Evolutionary conservation across 345 rosid species (phyloP).

Genomic region (Adansonia digitata): DNA sequence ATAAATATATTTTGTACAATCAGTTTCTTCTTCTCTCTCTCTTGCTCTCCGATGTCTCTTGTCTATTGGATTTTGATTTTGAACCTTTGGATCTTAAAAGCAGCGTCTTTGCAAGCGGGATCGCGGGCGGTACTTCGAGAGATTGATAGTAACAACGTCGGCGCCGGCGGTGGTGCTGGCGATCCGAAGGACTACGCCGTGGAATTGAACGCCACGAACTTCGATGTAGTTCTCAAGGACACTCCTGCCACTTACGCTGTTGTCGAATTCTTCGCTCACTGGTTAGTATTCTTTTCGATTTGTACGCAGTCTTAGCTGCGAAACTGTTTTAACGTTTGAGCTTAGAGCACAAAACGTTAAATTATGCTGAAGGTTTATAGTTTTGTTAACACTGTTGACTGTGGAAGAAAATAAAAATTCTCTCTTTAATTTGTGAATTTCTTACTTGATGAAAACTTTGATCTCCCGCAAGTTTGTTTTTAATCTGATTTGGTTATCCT

Average conservation of each 20-base stretch:
- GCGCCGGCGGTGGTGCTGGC: constrained; percentile 14
- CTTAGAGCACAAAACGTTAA: not conserved
- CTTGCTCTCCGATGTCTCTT: constrained; percentile 43
- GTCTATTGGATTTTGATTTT: constrained; percentile 30
- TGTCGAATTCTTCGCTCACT: constrained; percentile 88
- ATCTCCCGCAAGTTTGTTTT: not conserved
- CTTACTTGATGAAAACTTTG: not conserved
- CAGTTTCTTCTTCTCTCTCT: not conserved
- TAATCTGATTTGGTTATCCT: not conserved
- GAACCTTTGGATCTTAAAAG: constrained; percentile 29
- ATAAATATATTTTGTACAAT: not conserved
- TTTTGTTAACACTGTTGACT: not conserved
- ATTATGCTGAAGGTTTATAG: not conserved
- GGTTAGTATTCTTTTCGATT: constrained; percentile 40
- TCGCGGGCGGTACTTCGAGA: constrained; percentile 69
- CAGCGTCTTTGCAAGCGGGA: constrained; percentile 37
- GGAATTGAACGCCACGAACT: constrained; percentile 62
- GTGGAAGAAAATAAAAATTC: not conserved
- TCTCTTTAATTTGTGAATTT: not conserved
- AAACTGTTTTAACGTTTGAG: not conserved
- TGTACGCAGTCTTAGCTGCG: not conserved
- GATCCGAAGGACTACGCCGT: constrained; percentile 51
- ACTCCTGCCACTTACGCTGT: constrained; percentile 73
- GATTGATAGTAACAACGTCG: constrained; percentile 19
- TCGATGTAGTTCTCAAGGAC: constrained; percentile 55